A percentile compares a stretch with the other conserved stretches of the same genome.
Evolutionary conservation across 306 rosid species (phyloP).

Genomic region (Prunus fruticosa): DNA sequence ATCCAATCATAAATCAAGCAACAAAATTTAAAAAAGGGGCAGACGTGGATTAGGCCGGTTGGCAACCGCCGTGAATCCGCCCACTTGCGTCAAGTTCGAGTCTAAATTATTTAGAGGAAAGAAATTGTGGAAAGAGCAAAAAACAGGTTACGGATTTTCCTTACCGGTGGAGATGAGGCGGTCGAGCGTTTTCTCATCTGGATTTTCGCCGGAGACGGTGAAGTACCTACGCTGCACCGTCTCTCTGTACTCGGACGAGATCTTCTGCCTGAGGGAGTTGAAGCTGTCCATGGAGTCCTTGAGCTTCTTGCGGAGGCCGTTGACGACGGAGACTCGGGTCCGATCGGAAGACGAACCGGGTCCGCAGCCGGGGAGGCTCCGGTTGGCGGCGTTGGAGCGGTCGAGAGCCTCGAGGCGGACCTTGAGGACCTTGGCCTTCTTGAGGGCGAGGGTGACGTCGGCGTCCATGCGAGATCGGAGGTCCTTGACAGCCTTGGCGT

Average conservation of each 20-base stretch:
- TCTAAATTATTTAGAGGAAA: too few species aligned
- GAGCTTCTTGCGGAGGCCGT: conserved; percentile 82
- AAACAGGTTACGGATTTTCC: neutral
- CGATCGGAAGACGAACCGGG: conserved; percentile 94
- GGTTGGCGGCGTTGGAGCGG: conserved; percentile 85
- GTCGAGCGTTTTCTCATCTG: conserved; percentile 89
- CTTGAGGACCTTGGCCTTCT: conserved; percentile 84
- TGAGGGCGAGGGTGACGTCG: conserved; percentile 68
- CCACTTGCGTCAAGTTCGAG: too few species aligned
- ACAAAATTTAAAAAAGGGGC: neutral
- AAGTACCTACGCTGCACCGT: conserved; percentile 89
- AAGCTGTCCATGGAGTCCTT: conserved; percentile 83
- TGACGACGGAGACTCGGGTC: conserved; percentile 80
- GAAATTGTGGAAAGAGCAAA: neutral
- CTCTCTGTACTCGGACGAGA: conserved; percentile 78
- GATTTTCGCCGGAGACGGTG: conserved; percentile 96
- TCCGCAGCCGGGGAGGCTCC: conserved; percentile 75
- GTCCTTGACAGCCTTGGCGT: conserved; percentile 73
- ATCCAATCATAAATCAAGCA: neutral
- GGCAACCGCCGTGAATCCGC: too few species aligned
- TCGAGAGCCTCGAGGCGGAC: conserved; percentile 83
- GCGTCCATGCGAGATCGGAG: conserved; percentile 85
- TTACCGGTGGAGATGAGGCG: conserved; percentile 82
- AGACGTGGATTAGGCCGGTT: too few species aligned
- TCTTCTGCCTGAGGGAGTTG: conserved; percentile 55